Evolutionary conservation across 2,329 filamentous ascomycete genomes (phyloP).

Genomic region (Botrytis medusae): DNA sequence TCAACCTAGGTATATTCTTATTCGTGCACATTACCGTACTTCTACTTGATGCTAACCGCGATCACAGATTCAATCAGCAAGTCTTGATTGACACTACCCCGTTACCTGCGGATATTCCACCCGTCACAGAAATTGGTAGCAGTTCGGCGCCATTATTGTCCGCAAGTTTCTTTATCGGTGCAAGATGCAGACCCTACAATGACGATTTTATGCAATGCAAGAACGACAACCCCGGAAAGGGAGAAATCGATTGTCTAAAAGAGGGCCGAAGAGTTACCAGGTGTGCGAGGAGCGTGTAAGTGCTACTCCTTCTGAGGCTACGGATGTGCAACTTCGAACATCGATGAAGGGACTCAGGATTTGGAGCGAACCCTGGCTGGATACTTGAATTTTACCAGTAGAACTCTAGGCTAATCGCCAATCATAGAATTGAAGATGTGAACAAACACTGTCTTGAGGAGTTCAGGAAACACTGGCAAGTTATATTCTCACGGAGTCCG

Average conservation of each 20-base stretch:
- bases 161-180: slow-evolving; percentile 95
- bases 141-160: slow-evolving; percentile 90
- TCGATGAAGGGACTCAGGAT: slow-evolving; percentile 24
- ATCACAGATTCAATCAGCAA: slow-evolving; percentile 84
- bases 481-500: not conserved
- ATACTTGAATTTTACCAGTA: not conserved
- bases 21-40: not conserved
- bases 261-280: slow-evolving; percentile 95
- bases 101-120: slow-evolving; percentile 86
- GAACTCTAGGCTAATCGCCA: slow-evolving; percentile 20
- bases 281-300: slow-evolving; percentile 94
- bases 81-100: slow-evolving; percentile 94
- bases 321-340: too few relatives aligned
- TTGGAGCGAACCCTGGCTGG: not conserved
- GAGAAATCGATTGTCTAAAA: slow-evolving; percentile 92
- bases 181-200: slow-evolving; percentile 91
- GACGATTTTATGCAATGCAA: slow-evolving; percentile 99
- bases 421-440: slow-evolving; percentile 79
- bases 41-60: slow-evolving; percentile 33
- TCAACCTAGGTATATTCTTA: slow-evolving; percentile 32
- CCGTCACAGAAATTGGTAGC: slow-evolving; percentile 89
- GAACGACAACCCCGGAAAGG: slow-evolving; percentile 84
- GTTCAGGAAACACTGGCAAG: slow-evolving; percentile 80
- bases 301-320: slow-evolving; percentile 37
- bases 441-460: slow-evolving; percentile 90